phyloP scores from a whole-genome alignment of 805 yeast genomes.

The Barnettozyma californica region DNA sequence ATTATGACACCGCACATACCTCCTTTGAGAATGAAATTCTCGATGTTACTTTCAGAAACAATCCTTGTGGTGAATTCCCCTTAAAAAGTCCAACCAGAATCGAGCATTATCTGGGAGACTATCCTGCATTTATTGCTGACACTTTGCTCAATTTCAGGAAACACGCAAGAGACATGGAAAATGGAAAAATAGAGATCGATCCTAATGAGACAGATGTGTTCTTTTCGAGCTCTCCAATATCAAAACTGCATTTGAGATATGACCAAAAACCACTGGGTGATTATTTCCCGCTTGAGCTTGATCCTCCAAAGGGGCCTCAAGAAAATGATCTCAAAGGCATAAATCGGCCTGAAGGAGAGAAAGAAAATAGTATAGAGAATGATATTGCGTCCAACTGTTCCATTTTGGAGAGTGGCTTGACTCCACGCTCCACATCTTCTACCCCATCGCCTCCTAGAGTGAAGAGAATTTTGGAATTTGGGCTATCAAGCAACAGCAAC shows the following conservation, averaged over 20 bases:
- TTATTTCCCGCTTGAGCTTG: conserved; percentile 9
- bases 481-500: background rate
- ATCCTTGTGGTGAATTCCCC: background rate
- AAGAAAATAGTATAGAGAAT: background rate
- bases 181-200: background rate
- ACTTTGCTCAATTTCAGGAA: conserved; percentile 2
- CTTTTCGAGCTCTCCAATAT: conserved; percentile 16
- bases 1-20: background rate
- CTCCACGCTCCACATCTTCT: background rate
- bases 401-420: too few species aligned
- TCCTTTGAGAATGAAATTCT: conserved; percentile 6
- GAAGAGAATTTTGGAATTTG: background rate
- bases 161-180: background rate
- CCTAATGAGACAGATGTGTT: background rate
- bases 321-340: background rate
- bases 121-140: background rate
- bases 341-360: background rate
- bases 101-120: background rate
- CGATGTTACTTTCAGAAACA: conserved; percentile 2
- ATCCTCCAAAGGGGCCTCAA: background rate
- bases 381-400: background rate
- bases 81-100: background rate
- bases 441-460: background rate
- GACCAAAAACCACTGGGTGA: conserved; percentile 17
- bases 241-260: conserved; percentile 16